Evolutionary conservation across 805 yeast genomes (phyloP), one percentile per base, ranked within the genome.

Genomic region (Middelhovenomyces tepae): DNA sequence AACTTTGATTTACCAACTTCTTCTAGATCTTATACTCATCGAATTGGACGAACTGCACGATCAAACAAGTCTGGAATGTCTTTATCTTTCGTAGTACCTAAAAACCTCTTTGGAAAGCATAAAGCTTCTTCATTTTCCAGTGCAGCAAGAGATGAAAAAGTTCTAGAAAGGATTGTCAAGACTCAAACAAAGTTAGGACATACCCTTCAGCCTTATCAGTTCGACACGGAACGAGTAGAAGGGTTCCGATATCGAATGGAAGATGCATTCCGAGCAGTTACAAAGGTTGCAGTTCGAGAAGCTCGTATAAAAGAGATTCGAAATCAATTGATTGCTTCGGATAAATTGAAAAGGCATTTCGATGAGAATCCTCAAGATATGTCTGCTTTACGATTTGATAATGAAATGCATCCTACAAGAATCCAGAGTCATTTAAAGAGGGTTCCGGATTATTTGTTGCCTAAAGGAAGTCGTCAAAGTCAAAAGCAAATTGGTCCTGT

Each of bases 301-400:
- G 97, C 97, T 1, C 73, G 97, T 50, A 71, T 86, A 37, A 81
- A 75, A 55, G 98, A 91, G 53, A 69, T 89, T 56, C 82, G 82
- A 56, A 72, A 77, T 45, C 97, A 91, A 57, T 66, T 91, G 54
- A 64, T 91, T 42, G 74, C 89, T 27, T 82, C 93, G 46, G 95
- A 85, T 37, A 86, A 84, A 53, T 70, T 91, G 54, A 85, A 86
- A 59, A 72, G 95, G 52, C 94, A 85, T 60, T 91, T 91, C 54
- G 95, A 89, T 57, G 97, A 91, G 53, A 91, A 91, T 53, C 98
- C 98, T 5, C 93, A 84, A 52, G 98, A 91, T 59, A 69, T 91
- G 48, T 75, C 75, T 14, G 75, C 81, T 34, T 71, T 91, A 53
- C 79, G 95, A 53, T 98, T 91, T 52, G 98, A 91, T 54, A 82